These are phyloP conservation scores for Cryomyces minteri DNA, from an alignment of 495 filamentous ascomycete species.

Conservation along the genomic window DNA sequence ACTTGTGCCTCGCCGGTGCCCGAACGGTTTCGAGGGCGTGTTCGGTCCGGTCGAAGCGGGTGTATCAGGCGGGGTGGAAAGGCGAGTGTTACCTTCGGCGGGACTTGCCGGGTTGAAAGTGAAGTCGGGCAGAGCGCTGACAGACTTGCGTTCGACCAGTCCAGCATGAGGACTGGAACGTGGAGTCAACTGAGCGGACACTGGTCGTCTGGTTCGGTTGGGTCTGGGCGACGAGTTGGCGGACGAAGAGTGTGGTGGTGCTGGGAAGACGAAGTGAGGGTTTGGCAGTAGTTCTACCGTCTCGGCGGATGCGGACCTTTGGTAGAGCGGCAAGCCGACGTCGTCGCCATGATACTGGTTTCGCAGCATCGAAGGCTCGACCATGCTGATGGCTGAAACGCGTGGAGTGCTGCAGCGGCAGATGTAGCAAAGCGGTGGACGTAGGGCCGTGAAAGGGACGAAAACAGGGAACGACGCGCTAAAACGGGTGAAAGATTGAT, in stretches of 20 bases:
- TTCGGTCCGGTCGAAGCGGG: background rate
- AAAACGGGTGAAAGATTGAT: no score
- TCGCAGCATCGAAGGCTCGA: no score
- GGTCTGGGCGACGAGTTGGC: background rate
- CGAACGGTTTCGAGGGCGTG: slow-evolving; percentile 26
- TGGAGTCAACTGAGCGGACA: background rate
- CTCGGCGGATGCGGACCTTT: no score
- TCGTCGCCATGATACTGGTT: no score
- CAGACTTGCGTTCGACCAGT: slow-evolving; percentile 9
- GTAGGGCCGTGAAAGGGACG: no score
- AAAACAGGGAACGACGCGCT: no score
- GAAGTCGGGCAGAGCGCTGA: slow-evolving; percentile 18
- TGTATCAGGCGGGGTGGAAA: slow-evolving; percentile 12
- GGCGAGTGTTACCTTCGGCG: slow-evolving; percentile 7
- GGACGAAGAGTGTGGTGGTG: background rate
- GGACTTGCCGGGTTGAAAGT: slow-evolving; percentile 17
- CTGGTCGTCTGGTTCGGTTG: background rate
- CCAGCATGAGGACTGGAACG: slow-evolving; percentile 4
- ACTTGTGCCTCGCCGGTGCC: slow-evolving; percentile 56
- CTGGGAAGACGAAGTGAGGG: slow-evolving; percentile 16
- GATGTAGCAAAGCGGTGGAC: no score
- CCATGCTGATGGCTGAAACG: no score
- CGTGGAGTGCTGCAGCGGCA: no score
- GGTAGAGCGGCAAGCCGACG: no score
- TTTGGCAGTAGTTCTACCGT: slow-evolving; percentile 14